Evolutionary conservation across 1,284 basidiomycete species (phyloP).

Genomic region (Laetiporus sulphureus): DNA sequence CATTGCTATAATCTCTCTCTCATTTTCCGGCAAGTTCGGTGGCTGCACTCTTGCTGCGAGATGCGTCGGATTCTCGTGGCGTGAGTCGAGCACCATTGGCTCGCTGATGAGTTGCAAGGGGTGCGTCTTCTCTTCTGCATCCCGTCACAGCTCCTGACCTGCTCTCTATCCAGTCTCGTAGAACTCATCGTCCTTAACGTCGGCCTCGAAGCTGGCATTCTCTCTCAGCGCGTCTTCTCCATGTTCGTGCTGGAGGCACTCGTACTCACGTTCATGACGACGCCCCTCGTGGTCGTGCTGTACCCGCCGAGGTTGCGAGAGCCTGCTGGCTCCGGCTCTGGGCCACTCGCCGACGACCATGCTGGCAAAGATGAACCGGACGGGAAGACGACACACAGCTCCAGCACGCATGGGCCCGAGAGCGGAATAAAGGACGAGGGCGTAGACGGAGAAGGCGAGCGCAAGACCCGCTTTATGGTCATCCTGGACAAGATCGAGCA

Average conservation of each 20-base stretch:
- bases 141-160: background rate
- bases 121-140: constrained; percentile 24
- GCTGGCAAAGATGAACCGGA: constrained; percentile 22
- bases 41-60: constrained; percentile 50
- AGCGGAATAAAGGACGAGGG: constrained; percentile 1
- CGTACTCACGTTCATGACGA: constrained; percentile 84
- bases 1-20: constrained; percentile 41
- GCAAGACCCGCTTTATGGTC: constrained; percentile 64
- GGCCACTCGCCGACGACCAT: constrained; percentile 35
- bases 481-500: constrained; percentile 92
- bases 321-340: constrained; percentile 37
- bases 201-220: constrained; percentile 61
- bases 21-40: constrained; percentile 55
- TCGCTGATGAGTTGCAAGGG: constrained; percentile 74
- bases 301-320: constrained; percentile 67
- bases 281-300: constrained; percentile 71
- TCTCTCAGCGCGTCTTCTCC: constrained; percentile 61
- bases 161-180: constrained; percentile 25
- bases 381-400: constrained; percentile 6
- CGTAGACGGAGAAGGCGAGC: constrained; percentile 20
- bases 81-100: constrained; percentile 62
- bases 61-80: constrained; percentile 44
- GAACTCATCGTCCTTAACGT: constrained; percentile 71
- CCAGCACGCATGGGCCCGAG: constrained; percentile 2
- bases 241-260: constrained; percentile 94